phyloP scores from a whole-genome alignment of 345 rosid genomes.

The Clausena lansium region DNA sequence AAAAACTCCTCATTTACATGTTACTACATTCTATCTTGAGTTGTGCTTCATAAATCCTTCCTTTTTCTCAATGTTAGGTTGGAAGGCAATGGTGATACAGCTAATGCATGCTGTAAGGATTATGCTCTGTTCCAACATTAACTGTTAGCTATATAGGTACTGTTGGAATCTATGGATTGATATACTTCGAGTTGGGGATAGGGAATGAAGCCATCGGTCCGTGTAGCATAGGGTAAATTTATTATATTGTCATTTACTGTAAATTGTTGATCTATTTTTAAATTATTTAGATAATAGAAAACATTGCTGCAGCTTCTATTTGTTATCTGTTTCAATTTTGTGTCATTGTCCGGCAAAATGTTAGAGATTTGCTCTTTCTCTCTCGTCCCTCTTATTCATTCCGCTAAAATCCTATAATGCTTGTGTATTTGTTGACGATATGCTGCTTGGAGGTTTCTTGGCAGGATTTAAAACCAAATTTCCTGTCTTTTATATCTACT shows the following conservation, averaged over 20 bases:
- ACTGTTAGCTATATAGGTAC: slow-evolving; percentile 20
- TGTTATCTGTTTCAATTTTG: slow-evolving; percentile 4
- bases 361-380: not conserved
- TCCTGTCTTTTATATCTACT: not conserved
- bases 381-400: not conserved
- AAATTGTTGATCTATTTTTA: slow-evolving; percentile 27
- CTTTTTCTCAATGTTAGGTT: slow-evolving; percentile 20
- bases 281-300: slow-evolving; percentile 27
- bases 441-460: not conserved
- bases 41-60: not conserved
- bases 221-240: slow-evolving; percentile 40
- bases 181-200: slow-evolving; percentile 25
- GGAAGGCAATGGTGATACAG: slow-evolving; percentile 20
- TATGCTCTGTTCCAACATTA: slow-evolving; percentile 21
- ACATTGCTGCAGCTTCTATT: slow-evolving; percentile 13
- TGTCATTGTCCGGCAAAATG: not conserved
- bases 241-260: slow-evolving; percentile 33
- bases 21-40: not conserved
- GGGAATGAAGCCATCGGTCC: slow-evolving; percentile 69
- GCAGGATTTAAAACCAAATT: not conserved
- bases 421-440: not conserved
- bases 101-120: slow-evolving; percentile 23
- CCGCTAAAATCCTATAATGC: not conserved
- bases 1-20: not conserved
- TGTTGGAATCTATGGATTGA: slow-evolving; percentile 29